Evolutionary conservation across 129 eudicot species (phyloP).

Genomic region (Centrapalus pauciflorus): DNA sequence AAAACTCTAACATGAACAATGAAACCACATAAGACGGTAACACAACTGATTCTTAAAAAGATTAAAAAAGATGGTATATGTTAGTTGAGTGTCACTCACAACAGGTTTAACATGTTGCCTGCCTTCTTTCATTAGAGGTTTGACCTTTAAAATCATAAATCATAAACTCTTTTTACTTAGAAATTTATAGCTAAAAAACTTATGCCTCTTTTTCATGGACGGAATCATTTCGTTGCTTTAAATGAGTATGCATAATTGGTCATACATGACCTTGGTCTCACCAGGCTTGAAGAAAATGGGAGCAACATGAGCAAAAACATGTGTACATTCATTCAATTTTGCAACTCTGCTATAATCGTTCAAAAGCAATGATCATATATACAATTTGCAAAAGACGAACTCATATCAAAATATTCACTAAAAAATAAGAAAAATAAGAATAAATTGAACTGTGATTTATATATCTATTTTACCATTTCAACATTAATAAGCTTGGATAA

Average conservation of each 20-base stretch:
- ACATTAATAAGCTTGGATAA: not conserved
- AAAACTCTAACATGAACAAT: no score
- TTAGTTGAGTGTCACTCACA: constrained; percentile 39
- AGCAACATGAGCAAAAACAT: constrained; percentile 89
- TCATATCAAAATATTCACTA: not conserved
- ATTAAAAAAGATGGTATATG: no score
- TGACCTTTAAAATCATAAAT: constrained; percentile 55
- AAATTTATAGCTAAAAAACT: constrained; percentile 81
- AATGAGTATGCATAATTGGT: not conserved
- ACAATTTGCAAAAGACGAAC: constrained; percentile 2
- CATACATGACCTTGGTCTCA: constrained; percentile 65
- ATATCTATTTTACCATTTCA: not conserved
- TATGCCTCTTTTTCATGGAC: not conserved
- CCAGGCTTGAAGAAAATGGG: constrained; percentile 94
- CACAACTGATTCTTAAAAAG: no score
- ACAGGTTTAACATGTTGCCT: constrained; percentile 51
- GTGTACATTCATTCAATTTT: constrained; percentile 68
- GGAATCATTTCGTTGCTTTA: not conserved
- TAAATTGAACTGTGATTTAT: not conserved
- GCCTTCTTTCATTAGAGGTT: constrained; percentile 78
- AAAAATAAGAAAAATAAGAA: not conserved
- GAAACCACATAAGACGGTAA: no score
- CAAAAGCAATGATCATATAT: constrained; percentile 13
- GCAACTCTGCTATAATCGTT: constrained; percentile 68
- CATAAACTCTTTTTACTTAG: no score